Base-by-base conservation (phyloP, 768 basidiomycete species). In the Butyriboletus loyo region DNA sequence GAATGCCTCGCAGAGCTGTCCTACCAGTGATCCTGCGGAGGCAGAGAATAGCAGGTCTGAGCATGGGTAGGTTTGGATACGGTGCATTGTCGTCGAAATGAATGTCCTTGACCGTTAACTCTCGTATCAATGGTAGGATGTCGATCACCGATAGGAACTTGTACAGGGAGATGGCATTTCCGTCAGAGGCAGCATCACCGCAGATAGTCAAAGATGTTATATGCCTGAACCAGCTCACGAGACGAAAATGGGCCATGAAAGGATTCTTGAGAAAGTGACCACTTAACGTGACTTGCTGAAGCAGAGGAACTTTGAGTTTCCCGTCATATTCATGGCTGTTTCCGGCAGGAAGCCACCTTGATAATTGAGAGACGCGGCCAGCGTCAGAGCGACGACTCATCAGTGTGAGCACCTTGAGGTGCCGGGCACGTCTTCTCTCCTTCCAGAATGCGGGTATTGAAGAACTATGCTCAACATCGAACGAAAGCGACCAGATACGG, bases 401-500 rank as follows among this genome's bases (percentile, higher is more conserved):
- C 28, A 57, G 27, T 1, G 34, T 42, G 24, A 57, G 48, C 25
- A 17, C 49, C 24, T 25, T 41, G 48, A 56, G 56, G 8, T 11
- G 39, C 35, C 1, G 39, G 15, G 54, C 48, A 21, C 35, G 24
- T 17, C 48, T 48, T 13, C 31, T 24, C 49, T 57, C 53, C 21
- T 41, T 47, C 56, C 55, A 57, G 21, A 57, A 49, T 3, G 54
- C 21, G 4, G 46, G 42, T 40, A 53, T 36, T 2, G 46, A 49
- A 11, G 24, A 48, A 37, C 30, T 43, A 25, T 58, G 36, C 10
- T 45, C 32, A 13, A 53, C 42, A 22, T 45, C 21, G 28, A 57
- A 58, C 15, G 50, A 40, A n/a, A 58, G 45, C 2, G 56, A 58
- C 56, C 56, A 44, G 32, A 48, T 48, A 13, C 19, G 37, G 24